phyloP scores from a whole-genome alignment of 2,329 filamentous ascomycete genomes.

The Botrytis squamosa region DNA sequence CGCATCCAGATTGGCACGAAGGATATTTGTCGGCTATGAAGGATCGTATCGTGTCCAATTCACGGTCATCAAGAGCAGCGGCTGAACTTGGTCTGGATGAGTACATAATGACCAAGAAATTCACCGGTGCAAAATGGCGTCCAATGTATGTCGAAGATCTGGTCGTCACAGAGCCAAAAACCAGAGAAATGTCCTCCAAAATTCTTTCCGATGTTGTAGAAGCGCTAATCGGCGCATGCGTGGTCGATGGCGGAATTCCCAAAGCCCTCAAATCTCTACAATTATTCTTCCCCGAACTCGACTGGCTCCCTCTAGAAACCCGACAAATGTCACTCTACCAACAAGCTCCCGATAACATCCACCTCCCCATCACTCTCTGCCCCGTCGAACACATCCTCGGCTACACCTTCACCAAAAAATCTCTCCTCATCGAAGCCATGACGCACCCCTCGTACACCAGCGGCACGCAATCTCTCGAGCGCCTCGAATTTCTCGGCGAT shows the following conservation, averaged over 20 bases:
- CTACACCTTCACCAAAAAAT: conserved; percentile 67
- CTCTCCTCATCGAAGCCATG: conserved; percentile 72
- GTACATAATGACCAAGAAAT: conserved; percentile 68
- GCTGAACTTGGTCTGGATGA: conserved; percentile 62
- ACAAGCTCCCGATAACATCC: conserved; percentile 40
- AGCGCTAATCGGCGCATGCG: conserved; percentile 75
- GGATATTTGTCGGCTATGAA: conserved; percentile 69
- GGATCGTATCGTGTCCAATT: conserved; percentile 71
- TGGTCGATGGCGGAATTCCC: conserved; percentile 62
- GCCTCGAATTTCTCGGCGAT: conserved; percentile 87
- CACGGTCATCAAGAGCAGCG: conserved; percentile 65
- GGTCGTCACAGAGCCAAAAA: conserved; percentile 25
- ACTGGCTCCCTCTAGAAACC: conserved; percentile 50
- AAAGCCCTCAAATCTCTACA: conserved; percentile 64
- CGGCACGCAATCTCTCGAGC: conserved; percentile 58
- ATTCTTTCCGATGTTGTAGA: conserved; percentile 85
- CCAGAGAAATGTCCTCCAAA: conserved; percentile 63
- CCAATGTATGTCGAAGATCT: conserved; percentile 57
- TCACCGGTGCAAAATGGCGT: conserved; percentile 71
- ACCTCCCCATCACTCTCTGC: conserved; percentile 41
- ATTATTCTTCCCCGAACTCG: conserved; percentile 61
- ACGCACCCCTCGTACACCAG: conserved; percentile 67
- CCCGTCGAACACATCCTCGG: conserved; percentile 66
- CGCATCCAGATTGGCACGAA: conserved; percentile 69
- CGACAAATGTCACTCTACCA: conserved; percentile 48